A percentile compares a stretch with the other conserved stretches of the same genome.
phyloP scores from a whole-genome alignment of 148 eudicot species.

The Fallopia convolvulus region DNA sequence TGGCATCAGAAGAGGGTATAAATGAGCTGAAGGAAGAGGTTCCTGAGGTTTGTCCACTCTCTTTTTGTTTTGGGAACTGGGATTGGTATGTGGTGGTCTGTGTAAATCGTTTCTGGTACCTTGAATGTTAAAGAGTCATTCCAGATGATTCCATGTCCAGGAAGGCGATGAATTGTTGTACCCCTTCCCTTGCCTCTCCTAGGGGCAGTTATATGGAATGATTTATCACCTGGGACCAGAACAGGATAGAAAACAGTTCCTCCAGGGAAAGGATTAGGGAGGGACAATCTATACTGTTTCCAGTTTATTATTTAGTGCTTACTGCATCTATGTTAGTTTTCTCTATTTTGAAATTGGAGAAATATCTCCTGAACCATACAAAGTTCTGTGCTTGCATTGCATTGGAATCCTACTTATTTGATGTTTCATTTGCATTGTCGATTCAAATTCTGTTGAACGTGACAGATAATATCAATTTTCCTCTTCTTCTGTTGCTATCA shows the following conservation, averaged over 20 bases:
- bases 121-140: not conserved
- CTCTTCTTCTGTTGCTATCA: slow-evolving; percentile 13
- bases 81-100: not conserved
- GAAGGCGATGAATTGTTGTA: not conserved
- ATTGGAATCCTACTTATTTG: not conserved
- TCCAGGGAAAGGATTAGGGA: not conserved
- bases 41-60: slow-evolving; percentile 27
- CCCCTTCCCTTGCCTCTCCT: not conserved
- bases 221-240: not conserved
- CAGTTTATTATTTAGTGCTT: not conserved
- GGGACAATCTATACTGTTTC: not conserved
- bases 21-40: slow-evolving; percentile 30
- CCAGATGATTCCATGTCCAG: not conserved
- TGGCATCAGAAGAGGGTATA: slow-evolving; percentile 37
- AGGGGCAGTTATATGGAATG: not conserved
- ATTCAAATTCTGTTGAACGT: not conserved
- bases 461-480: not conserved
- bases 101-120: not conserved
- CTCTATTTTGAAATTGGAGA: not conserved
- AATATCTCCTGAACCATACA: not conserved
- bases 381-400: not conserved
- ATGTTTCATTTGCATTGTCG: not conserved
- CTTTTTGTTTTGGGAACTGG: not conserved
- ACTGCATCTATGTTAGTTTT: not conserved
- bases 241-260: not conserved